Evolutionary conservation across 768 basidiomycete genomes (phyloP).

Genomic region (Boletus pseudopeckii): DNA sequence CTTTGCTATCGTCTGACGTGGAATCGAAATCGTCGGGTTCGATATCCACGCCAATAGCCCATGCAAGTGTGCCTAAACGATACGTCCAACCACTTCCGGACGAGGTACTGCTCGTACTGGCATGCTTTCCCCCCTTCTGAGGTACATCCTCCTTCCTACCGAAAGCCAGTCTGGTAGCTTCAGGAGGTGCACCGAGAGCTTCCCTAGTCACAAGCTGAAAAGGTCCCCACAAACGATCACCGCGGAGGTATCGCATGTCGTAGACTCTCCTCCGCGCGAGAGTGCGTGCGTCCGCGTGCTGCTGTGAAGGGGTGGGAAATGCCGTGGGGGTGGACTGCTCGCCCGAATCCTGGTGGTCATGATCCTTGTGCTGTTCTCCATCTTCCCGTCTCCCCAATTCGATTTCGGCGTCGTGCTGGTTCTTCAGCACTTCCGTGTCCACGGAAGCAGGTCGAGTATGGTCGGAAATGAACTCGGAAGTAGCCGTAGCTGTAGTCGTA

Average conservation of each 20-base stretch:
- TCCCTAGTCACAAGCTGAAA: conserved; percentile 18
- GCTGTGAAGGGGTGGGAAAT: conserved; percentile 16
- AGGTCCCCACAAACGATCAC: conserved; percentile 30
- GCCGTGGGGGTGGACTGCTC: neutral
- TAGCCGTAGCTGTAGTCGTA: neutral
- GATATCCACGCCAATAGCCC: conserved; percentile 17
- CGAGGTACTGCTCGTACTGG: neutral
- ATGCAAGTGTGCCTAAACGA: conserved; percentile 14
- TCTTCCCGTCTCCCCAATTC: neutral
- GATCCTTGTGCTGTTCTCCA: neutral
- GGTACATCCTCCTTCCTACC: neutral
- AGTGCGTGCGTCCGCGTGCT: conserved; percentile 23
- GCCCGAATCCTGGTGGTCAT: neutral
- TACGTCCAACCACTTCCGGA: neutral
- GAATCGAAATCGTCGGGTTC: conserved; percentile 7
- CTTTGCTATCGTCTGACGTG: conserved; percentile 14
- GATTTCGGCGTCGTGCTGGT: neutral
- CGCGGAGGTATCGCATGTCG: conserved; percentile 30
- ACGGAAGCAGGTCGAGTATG: neutral
- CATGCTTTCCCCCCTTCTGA: neutral
- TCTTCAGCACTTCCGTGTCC: neutral
- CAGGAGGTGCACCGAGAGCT: neutral
- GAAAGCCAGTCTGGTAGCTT: neutral
- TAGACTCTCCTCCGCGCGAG: conserved; percentile 30
- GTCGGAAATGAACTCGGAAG: neutral